Evolutionary conservation across 139 green algal genomes (phyloP), one percentile per base, ranked within the genome.

Genomic region (Pleodorina starrii): DNA sequence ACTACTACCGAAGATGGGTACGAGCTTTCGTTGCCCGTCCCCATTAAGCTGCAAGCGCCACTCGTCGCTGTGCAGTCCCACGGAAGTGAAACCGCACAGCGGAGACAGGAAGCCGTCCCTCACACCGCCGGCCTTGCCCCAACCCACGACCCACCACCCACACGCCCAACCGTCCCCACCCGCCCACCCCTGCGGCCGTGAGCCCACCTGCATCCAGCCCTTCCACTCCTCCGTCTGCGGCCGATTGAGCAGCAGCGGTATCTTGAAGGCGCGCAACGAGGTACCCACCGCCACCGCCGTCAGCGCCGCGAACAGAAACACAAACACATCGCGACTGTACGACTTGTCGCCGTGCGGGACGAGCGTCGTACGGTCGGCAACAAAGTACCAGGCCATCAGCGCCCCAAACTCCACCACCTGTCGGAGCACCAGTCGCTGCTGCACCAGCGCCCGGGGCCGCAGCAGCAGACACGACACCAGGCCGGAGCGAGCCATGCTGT

Each of bases 191-290:
- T n/a, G n/a, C n/a, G n/a, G n/a, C n/a, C n/a, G n/a, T n/a, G n/a
- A n/a, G n/a, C 54, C 5, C 79, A 98, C 96, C 93, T 98, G 96
- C 96, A 98, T 98, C 96, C 96, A 98, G 32, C 96, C 96, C 92
- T 99, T 99, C 97, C 97, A 99, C 90, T 99, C 97, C 92, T 99
- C 97, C 9, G 97, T 99, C 91, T 99, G 97, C n/a, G 96, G 93
- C 35, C 97, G 94, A 87, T 98, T 98, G 35, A 99, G 94, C 87
- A 98, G 90, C 59, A 95, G 86, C 6, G 93, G 89, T 43, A 91
- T 90, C 84, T 96, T 96, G 75, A 90, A 81, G 0, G 89, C 50
- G 43, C 75, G 68, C n/a, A 96, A 43, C 4, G 89, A 93, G 25
- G 59, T 92, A 43, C 74, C 88, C 5, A 92, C 46, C 1, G 94